phyloP scores from a whole-genome alignment of 2,329 filamentous ascomycete species.

The Monilinia fructicola region DNA sequence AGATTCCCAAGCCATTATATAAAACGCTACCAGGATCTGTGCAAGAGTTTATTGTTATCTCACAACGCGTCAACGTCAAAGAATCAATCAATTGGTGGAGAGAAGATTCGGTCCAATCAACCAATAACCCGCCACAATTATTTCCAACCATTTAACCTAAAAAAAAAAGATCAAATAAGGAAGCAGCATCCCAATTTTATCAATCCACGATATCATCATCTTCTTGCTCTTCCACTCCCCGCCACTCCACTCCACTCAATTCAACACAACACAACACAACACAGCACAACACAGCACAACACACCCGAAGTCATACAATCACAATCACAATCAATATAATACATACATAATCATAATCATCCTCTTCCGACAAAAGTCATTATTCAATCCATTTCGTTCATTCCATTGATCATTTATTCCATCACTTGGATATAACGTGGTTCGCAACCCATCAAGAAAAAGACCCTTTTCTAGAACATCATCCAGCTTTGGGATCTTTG shows the following conservation, averaged over 20 bases:
- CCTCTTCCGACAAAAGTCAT: no score
- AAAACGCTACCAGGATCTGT: background rate
- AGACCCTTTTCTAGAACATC: no score
- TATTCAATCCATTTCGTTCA: background rate
- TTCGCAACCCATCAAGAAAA: no score
- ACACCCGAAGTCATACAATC: no score
- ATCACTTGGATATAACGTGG: constrained; percentile 15
- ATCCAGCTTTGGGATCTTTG: background rate
- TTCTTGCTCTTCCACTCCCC: no score
- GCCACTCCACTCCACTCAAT: background rate
- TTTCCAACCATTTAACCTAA: background rate
- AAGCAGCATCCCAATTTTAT: background rate
- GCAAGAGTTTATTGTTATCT: constrained; percentile 9
- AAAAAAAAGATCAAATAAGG: background rate
- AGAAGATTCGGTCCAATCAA: background rate
- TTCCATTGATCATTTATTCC: constrained; percentile 4
- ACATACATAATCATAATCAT: background rate
- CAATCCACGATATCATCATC: background rate
- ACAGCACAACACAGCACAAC: no score
- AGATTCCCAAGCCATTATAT: background rate
- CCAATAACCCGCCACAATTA: background rate
- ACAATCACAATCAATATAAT: no score
- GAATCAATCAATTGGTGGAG: background rate
- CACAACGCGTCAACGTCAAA: no score
- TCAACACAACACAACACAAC: background rate